Percentiles rank a stretch among this genome's conserved stretches.
Evolutionary conservation across 306 rosid species (phyloP).

Genomic region (Sindora glabra): DNA sequence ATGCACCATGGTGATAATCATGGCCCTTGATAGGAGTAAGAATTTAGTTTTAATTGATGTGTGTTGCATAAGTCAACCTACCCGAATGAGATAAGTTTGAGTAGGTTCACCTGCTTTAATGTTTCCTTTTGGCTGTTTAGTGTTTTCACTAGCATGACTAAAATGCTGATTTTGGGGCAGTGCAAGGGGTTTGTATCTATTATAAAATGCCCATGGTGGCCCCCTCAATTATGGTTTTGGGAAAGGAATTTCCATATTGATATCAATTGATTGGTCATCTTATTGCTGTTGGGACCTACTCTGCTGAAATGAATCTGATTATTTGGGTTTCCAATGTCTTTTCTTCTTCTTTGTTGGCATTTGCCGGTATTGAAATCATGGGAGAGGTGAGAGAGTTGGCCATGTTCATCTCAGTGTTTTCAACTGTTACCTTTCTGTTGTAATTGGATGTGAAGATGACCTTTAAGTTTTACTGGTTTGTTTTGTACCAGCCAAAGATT

Average conservation of each 20-base stretch:
- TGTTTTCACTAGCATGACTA: too few species aligned
- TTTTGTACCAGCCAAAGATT: slow-evolving; percentile 78
- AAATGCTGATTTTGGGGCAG: too few species aligned
- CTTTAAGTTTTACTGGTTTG: slow-evolving; percentile 12
- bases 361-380: background rate
- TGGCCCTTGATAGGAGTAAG: too few species aligned
- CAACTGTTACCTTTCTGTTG: slow-evolving; percentile 1
- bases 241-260: background rate
- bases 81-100: too few species aligned
- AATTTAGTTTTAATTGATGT: too few species aligned
- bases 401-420: background rate
- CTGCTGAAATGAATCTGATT: background rate
- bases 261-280: background rate
- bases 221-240: background rate
- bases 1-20: too few species aligned
- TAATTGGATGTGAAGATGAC: slow-evolving; percentile 18
- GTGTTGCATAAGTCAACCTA: too few species aligned
- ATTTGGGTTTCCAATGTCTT: background rate
- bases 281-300: background rate
- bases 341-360: background rate
- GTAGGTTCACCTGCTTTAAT: too few species aligned
- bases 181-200: too few species aligned
- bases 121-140: too few species aligned
- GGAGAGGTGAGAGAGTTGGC: background rate
- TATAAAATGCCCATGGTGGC: too few species aligned